Evolutionary conservation across 345 rosid genomes (phyloP).

Genomic region (Dipteronia sinensis): DNA sequence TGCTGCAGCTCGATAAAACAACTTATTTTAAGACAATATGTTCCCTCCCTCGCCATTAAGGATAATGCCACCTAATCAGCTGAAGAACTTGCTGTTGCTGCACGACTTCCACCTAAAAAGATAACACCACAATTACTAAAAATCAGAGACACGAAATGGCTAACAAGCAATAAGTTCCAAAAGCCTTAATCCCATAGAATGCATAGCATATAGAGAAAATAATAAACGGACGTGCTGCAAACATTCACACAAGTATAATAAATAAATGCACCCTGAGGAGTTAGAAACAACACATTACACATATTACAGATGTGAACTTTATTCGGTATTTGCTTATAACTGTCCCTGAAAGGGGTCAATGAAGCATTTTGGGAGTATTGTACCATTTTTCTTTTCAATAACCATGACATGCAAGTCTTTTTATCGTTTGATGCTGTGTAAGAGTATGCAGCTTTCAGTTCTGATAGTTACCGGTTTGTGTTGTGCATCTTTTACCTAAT

Average conservation of each 20-base stretch:
- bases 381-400: neutral
- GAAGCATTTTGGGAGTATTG: neutral
- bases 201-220: neutral
- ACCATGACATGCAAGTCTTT: neutral
- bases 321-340: neutral
- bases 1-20: constrained; percentile 39
- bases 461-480: neutral
- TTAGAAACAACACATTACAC: neutral
- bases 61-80: constrained; percentile 27
- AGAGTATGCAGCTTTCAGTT: neutral
- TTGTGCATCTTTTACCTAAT: too few relatives aligned
- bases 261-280: neutral
- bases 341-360: neutral
- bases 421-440: too few relatives aligned
- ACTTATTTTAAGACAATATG: constrained; percentile 37
- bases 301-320: neutral
- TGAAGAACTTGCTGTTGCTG: constrained; percentile 51
- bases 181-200: neutral
- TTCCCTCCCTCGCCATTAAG: constrained; percentile 26
- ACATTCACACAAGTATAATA: neutral
- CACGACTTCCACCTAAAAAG: constrained; percentile 44
- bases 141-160: neutral
- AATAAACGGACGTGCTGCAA: neutral
- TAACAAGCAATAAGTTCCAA: constrained; percentile 12
- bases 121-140: constrained; percentile 11